Conservation (phyloP, 768 basidiomycete genomes). For the Wakefieldia striispora region DNA sequence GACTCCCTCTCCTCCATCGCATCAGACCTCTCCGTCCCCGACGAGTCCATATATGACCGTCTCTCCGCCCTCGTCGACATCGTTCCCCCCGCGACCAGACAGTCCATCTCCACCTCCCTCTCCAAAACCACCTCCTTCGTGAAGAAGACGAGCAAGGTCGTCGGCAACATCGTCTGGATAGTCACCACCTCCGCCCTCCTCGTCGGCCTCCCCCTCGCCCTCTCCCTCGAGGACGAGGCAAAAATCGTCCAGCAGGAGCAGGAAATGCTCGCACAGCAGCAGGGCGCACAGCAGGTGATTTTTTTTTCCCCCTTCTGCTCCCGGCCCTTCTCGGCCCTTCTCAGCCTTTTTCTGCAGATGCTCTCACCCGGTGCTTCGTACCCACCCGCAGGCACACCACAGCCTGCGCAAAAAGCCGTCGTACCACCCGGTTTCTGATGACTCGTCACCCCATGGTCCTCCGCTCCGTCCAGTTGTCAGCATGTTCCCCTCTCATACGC, state of each 20-base stretch:
- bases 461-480: conserved; percentile 2
- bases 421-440: conserved; percentile 84
- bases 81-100: conserved; percentile 87
- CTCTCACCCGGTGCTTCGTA: conserved; percentile 60
- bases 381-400: conserved; percentile 44
- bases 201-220: conserved; percentile 88
- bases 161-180: conserved; percentile 92
- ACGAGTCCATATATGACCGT: conserved; percentile 88
- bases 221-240: conserved; percentile 94
- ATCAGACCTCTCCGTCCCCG: conserved; percentile 62
- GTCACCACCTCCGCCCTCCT: conserved; percentile 92
- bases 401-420: conserved; percentile 48
- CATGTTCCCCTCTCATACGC: conserved; percentile 7
- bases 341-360: conserved; percentile 50
- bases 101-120: conserved; percentile 61
- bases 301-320: conserved; percentile 2
- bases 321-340: conserved; percentile 1
- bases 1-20: conserved; percentile 78
- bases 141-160: conserved; percentile 64
- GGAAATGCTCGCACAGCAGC: conserved; percentile 90
- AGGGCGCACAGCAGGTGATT: conserved; percentile 86
- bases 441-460: background rate
- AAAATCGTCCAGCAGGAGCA: conserved; percentile 93
- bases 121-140: conserved; percentile 60
- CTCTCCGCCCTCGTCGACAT: conserved; percentile 93